Percentiles rank a stretch among this genome's conserved stretches.
Evolutionary conservation across 441 rosid genomes (phyloP).

Genomic region (Corymbia calophylla): DNA sequence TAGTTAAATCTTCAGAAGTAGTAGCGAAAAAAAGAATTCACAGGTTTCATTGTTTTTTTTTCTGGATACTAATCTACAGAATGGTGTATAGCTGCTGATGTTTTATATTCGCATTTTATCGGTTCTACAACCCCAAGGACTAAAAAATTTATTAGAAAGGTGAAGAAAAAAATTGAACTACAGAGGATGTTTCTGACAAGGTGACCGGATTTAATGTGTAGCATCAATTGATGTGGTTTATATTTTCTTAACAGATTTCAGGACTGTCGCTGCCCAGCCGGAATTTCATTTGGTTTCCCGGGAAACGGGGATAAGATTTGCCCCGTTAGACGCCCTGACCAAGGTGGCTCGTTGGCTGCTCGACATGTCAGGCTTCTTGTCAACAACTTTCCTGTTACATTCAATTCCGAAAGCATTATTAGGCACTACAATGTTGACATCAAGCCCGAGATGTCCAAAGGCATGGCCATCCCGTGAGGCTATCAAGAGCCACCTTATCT

Average conservation of each 20-base stretch:
- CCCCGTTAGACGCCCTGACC: constrained; percentile 63
- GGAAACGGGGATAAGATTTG: background rate
- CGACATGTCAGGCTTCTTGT: constrained; percentile 36
- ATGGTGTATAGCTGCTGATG: background rate
- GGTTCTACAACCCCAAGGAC: background rate
- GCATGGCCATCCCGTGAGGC: constrained; percentile 25
- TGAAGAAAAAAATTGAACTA: background rate
- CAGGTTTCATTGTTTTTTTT: background rate
- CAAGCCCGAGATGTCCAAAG: constrained; percentile 23
- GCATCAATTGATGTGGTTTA: background rate
- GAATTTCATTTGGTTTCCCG: constrained; percentile 3
- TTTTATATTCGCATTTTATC: background rate
- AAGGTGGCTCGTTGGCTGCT: constrained; percentile 40
- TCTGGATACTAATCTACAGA: background rate
- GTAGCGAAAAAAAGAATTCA: background rate
- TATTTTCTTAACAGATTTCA: background rate
- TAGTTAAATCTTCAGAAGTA: background rate
- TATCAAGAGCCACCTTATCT: constrained; percentile 42
- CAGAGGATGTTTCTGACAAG: background rate
- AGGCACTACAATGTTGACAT: constrained; percentile 65
- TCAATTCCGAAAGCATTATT: constrained; percentile 43
- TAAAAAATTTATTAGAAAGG: background rate
- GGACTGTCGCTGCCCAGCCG: constrained; percentile 7
- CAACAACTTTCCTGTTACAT: constrained; percentile 58
- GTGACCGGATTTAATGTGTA: background rate